A percentile compares a stretch with the other conserved stretches of the same genome.
These are phyloP conservation scores for Sugiyamaella sp. DNA, from an alignment of 1,139 yeast genomes.

Conservation along the genomic window DNA sequence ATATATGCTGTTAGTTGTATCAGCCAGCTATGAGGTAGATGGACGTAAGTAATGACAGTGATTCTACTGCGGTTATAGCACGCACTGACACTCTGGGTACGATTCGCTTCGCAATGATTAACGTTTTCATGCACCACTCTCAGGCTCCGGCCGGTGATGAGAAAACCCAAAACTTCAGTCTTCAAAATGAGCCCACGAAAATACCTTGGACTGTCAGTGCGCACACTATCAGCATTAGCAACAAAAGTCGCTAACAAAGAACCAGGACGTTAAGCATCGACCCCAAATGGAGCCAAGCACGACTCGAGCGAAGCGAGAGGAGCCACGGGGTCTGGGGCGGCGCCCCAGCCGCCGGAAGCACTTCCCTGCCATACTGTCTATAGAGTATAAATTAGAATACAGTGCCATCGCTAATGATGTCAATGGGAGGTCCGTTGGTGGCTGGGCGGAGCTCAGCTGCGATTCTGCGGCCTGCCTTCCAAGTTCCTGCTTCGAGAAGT, in stretches of 20 bases:
- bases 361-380: neutral
- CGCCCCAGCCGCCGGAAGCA: constrained; percentile 13
- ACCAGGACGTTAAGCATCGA: neutral
- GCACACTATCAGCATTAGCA: too few relatives aligned
- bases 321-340: constrained; percentile 7
- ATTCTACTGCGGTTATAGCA: neutral
- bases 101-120: constrained; percentile 35
- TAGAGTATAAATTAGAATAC: constrained; percentile 47
- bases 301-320: neutral
- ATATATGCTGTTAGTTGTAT: too few relatives aligned
- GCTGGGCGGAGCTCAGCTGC: constrained; percentile 52
- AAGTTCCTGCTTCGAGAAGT: constrained; percentile 63
- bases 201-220: too few relatives aligned
- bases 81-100: neutral
- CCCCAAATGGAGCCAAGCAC: too few relatives aligned
- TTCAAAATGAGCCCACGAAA: constrained; percentile 43
- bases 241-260: neutral
- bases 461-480: constrained; percentile 63
- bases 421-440: constrained; percentile 62
- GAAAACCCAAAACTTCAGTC: constrained; percentile 41
- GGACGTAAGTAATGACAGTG: constrained; percentile 5
- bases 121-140: constrained; percentile 44
- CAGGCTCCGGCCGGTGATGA: constrained; percentile 36
- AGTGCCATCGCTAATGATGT: constrained; percentile 60
- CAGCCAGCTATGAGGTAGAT: too few relatives aligned